These are phyloP conservation scores for Austroboletus rostrupii DNA, from an alignment of 1,284 basidiomycete genomes.

Conservation along the genomic window DNA sequence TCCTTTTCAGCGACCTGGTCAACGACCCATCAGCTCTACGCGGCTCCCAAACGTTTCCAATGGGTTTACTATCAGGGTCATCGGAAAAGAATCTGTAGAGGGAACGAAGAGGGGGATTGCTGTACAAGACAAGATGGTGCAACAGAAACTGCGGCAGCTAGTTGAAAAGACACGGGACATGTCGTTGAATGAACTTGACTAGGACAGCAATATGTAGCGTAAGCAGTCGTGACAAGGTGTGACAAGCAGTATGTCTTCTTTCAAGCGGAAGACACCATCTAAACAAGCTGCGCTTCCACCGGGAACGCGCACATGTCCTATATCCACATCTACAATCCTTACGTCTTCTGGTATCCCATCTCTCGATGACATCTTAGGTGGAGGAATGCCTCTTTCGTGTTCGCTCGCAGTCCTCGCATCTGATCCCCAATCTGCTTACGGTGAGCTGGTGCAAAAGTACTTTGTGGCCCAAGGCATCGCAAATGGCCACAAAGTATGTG, in stretches of 20 bases:
- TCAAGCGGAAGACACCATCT: conserved; percentile 65
- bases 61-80: conserved; percentile 35
- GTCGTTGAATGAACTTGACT: conserved; percentile 28
- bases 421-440: conserved; percentile 83
- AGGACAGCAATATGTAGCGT: conserved; percentile 3
- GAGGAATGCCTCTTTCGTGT: conserved; percentile 85
- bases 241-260: conserved; percentile 65
- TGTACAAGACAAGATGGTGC: neutral
- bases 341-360: conserved; percentile 89
- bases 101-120: neutral
- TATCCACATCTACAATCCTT: conserved; percentile 57
- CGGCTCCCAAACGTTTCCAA: conserved; percentile 36
- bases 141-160: conserved; percentile 11
- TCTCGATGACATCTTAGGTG: conserved; percentile 93
- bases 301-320: conserved; percentile 66
- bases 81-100: conserved; percentile 22
- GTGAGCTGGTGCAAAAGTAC: conserved; percentile 84
- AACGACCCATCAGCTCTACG: conserved; percentile 28
- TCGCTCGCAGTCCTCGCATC: conserved; percentile 73
- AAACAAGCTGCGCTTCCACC: conserved; percentile 39
- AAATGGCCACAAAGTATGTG: conserved; percentile 61
- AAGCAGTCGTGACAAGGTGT: conserved; percentile 12
- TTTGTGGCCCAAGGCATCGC: conserved; percentile 84
- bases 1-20: conserved; percentile 39
- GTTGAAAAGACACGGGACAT: conserved; percentile 13